Evolutionary conservation across 73 alveolate genomes (phyloP), one percentile per base, ranked within the genome.

Genomic region (Symbiodinium natans): DNA sequence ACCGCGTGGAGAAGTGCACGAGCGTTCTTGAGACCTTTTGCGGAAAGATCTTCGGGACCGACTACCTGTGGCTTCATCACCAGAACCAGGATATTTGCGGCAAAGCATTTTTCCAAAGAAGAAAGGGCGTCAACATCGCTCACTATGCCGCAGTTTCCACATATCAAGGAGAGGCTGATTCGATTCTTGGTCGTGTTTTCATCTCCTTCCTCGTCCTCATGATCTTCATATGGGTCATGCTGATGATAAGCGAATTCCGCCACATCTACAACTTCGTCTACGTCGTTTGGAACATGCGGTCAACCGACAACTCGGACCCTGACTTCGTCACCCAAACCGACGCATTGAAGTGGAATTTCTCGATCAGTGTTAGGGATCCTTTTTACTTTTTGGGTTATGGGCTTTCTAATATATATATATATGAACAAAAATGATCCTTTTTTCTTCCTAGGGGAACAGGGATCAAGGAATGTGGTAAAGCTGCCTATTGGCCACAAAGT

Each of bases 191-290:
- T 31, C 54, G 82, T 21, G 82, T 75, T 25, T 86, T 86, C 39
- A 75, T 52, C 54, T 43, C 83, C 25, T 86, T 86, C 54, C 93
- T 86, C 41, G 59, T 86, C 80, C 27, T 86, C 39, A n/a, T 86
- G 93, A 41, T 86, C 48, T 86, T 86, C 11, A 27, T 86, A 2
- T 86, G 93, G 93, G 93, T 73, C 93, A 86, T 86, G 93, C 23
- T 86, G 93, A 86, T 86, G 93, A 17, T 48, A 31, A 86, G 36
- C 15, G 93, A 86, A 15, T 86, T 43, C 23, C 93, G 80, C 17
- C 36, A 34, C 7, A 52, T 86, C 82, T 86, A 86, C 93, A 86
- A 86, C 38, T 52, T 86, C 59, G 36, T 40, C 29, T 86, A 48
- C 31, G 93, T 86, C 29, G 93, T 86, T 42, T 48, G 82, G 82